These are phyloP conservation scores for Talaromyces sp. DNA, from an alignment of 2,329 filamentous ascomycete species.

Conservation along the genomic window DNA sequence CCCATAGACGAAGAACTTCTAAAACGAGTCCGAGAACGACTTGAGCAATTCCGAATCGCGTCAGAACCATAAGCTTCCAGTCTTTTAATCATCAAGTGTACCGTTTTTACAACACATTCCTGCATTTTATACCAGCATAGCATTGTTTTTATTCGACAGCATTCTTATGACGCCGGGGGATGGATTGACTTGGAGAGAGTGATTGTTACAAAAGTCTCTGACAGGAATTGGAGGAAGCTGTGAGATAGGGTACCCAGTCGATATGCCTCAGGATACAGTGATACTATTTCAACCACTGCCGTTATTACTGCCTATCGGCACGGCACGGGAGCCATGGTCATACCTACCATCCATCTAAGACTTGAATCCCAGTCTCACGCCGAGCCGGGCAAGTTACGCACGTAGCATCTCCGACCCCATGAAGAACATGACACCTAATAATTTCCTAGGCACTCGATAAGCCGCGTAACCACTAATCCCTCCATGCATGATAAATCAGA, in stretches of 20 bases:
- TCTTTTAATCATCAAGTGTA: not conserved
- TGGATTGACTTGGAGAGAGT: not conserved
- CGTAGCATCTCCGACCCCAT: too few relatives aligned
- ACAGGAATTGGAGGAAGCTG: not conserved
- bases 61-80: not conserved
- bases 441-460: not conserved
- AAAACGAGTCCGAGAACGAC: conserved; percentile 40
- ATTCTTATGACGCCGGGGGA: not conserved
- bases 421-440: too few relatives aligned
- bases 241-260: not conserved
- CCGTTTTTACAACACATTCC: not conserved
- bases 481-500: not conserved
- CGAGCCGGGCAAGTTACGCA: too few relatives aligned
- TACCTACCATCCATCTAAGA: not conserved
- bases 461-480: not conserved
- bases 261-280: not conserved
- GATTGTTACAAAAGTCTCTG: not conserved
- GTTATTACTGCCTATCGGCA: not conserved
- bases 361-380: too few relatives aligned
- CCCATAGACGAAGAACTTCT: conserved; percentile 42
- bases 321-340: not conserved
- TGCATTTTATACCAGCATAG: conserved; percentile 4
- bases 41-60: conserved; percentile 26
- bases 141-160: not conserved
- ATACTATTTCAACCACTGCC: not conserved